Percentiles rank a stretch among this genome's conserved stretches.
These are phyloP conservation scores for Teratosphaeria epicoccoides DNA, from an alignment of 2,329 filamentous ascomycete genomes.

Conservation along the genomic window DNA sequence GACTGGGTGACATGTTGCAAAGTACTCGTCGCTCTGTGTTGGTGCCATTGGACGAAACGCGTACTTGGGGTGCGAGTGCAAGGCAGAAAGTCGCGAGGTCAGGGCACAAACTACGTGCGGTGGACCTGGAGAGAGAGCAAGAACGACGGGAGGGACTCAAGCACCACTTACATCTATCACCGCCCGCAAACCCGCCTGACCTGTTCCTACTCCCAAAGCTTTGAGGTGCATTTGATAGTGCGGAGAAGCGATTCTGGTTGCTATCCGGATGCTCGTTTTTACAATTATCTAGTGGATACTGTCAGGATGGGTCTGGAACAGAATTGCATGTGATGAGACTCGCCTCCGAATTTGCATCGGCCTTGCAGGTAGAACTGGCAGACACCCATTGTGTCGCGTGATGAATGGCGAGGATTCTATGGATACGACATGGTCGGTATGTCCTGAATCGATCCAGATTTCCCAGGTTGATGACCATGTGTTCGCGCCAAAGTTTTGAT, in stretches of 20 bases:
- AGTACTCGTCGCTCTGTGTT: neutral
- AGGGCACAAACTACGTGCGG: too few relatives aligned
- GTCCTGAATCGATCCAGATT: too few relatives aligned
- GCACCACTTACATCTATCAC: constrained; percentile 8
- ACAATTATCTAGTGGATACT: constrained; percentile 41
- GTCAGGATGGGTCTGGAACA: constrained; percentile 1
- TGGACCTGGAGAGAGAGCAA: too few relatives aligned
- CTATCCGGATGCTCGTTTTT: constrained; percentile 49
- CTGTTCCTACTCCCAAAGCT: constrained; percentile 16
- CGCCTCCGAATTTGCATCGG: constrained; percentile 55
- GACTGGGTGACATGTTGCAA: neutral
- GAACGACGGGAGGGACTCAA: neutral
- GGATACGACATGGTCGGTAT: neutral
- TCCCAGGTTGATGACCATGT: too few relatives aligned
- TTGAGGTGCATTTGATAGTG: constrained; percentile 29
- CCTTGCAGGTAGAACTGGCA: constrained; percentile 58
- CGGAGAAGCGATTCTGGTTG: constrained; percentile 47
- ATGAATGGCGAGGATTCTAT: neutral
- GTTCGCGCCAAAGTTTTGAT: too few relatives aligned
- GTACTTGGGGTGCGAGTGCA: too few relatives aligned
- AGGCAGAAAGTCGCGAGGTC: too few relatives aligned
- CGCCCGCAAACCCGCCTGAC: constrained; percentile 14
- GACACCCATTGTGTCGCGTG: constrained; percentile 20
- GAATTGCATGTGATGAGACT: constrained; percentile 32
- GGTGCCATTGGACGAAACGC: too few relatives aligned